Percentiles rank a stretch among this genome's conserved stretches.
These are phyloP conservation scores for Fusarium sp. DNA, from an alignment of 2,329 filamentous ascomycete species.

Conservation along the genomic window DNA sequence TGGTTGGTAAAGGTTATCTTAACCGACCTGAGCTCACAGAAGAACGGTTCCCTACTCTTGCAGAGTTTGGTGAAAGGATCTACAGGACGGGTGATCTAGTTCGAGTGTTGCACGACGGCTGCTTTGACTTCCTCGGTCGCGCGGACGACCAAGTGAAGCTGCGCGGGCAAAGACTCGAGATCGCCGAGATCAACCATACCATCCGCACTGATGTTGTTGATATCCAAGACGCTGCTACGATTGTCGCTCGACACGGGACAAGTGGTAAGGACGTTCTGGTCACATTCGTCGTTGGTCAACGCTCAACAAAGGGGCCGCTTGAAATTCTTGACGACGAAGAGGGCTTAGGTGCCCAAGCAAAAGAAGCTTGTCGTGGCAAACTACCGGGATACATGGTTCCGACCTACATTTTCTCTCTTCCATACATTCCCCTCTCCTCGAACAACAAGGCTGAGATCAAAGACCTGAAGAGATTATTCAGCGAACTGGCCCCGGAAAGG, in stretches of 20 bases:
- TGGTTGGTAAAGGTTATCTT: slow-evolving; percentile 92
- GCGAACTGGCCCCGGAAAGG: slow-evolving; percentile 69
- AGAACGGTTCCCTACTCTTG: slow-evolving; percentile 80
- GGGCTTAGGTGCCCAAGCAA: slow-evolving; percentile 62
- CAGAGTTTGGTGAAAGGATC: slow-evolving; percentile 71
- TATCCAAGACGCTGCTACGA: slow-evolving; percentile 80
- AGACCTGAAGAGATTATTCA: slow-evolving; percentile 76
- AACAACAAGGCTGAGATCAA: slow-evolving; percentile 93
- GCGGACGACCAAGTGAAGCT: slow-evolving; percentile 95
- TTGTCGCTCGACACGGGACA: slow-evolving; percentile 78
- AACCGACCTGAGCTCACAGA: slow-evolving; percentile 83
- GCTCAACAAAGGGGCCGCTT: slow-evolving; percentile 28
- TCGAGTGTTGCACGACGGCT: slow-evolving; percentile 82
- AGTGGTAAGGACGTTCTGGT: slow-evolving; percentile 88
- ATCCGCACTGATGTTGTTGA: slow-evolving; percentile 73
- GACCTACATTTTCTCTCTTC: slow-evolving; percentile 82
- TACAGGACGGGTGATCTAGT: slow-evolving; percentile 94
- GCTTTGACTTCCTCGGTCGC: slow-evolving; percentile 89
- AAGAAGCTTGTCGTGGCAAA: slow-evolving; percentile 75
- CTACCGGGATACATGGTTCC: slow-evolving; percentile 93
- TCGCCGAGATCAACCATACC: slow-evolving; percentile 90
- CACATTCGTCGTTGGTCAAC: slow-evolving; percentile 72
- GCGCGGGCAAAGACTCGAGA: slow-evolving; percentile 88
- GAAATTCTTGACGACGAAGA: slow-evolving; percentile 51
- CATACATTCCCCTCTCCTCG: slow-evolving; percentile 81